A percentile compares a stretch with the other conserved stretches of the same genome.
phyloP scores from a whole-genome alignment of 1,139 yeast species.

The Yamadazyma sp. region DNA sequence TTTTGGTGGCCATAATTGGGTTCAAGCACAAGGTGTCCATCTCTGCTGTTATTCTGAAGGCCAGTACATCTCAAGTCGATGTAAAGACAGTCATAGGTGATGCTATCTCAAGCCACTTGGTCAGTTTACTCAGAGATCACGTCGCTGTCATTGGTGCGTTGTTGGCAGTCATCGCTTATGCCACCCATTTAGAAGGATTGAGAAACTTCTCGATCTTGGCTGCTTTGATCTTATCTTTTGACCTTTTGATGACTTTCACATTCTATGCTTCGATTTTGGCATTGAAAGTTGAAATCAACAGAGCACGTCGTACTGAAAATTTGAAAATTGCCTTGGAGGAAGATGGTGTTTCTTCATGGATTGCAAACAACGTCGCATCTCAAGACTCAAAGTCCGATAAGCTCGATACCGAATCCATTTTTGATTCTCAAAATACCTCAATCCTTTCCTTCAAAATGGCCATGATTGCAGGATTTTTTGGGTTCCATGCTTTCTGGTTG shows the following conservation, averaged over 20 bases:
- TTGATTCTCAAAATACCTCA: constrained; percentile 31
- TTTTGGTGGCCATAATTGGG: constrained; percentile 89
- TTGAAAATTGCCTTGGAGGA: constrained; percentile 86
- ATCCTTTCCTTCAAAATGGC: constrained; percentile 65
- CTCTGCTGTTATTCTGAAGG: constrained; percentile 61
- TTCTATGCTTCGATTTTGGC: constrained; percentile 86
- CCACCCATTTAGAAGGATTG: constrained; percentile 72
- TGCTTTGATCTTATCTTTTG: constrained; percentile 71
- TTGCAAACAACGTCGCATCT: constrained; percentile 59
- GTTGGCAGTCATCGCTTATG: constrained; percentile 64
- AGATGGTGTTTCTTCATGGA: constrained; percentile 80
- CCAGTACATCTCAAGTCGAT: constrained; percentile 37
- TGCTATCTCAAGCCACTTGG: constrained; percentile 68
- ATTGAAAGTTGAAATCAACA: constrained; percentile 83
- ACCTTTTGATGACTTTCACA: constrained; percentile 73
- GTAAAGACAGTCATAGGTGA: constrained; percentile 49
- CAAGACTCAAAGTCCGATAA: constrained; percentile 57
- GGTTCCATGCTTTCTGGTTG: constrained; percentile 72
- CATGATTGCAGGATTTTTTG: constrained; percentile 67
- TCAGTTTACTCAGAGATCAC: constrained; percentile 77
- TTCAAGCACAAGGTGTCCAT: constrained; percentile 84
- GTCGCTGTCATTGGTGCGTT: constrained; percentile 74
- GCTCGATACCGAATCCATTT: constrained; percentile 28
- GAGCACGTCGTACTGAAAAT: constrained; percentile 82
- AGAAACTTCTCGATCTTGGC: constrained; percentile 81